Evolutionary conservation across 2,329 filamentous ascomycete species (phyloP), one percentile per base, ranked within the genome.

Genomic region (Fusarium succisae): DNA sequence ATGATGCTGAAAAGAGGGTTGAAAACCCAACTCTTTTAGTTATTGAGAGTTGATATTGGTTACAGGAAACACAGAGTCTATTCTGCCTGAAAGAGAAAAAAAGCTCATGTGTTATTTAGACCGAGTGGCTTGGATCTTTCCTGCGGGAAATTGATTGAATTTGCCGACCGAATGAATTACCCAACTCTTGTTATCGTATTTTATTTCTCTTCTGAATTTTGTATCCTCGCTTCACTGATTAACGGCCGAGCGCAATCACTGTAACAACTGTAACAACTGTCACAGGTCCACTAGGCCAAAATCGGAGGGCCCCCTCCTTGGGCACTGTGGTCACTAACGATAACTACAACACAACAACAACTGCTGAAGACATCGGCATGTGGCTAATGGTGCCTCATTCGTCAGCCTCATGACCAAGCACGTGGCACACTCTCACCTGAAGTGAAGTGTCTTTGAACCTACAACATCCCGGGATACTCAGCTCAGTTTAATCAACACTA

Each of bases 401-500:
- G 58, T 66, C 51, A 69, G 70, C 30, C 69, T 60, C 65, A 58
- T 54, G 56, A 54, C 55, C 43, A 61, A 62, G 63, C 72, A 74
- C 72, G 72, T 74, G 72, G 72, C 56, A 63, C 67, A 68, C 67
- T n/a, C 44, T 65, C 57, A 35, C 35, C 51, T 55, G 67, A 38
- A 50, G 55, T 50, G 37, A 30, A 56, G 38, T 56, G 53, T 59
- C 66, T 65, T 56, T 47, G 57, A 60, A 69, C 53, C 47, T 59
- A 51, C 58, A 65, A 53, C 72, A 59, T 64, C 38, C 63, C 72
- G 72, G 72, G 71, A 72, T 74, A 48, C 28, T 63, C 30, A 62
- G 43, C 38, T 62, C 39, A 50, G 43, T 38, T 30, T 13, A 51
- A 57, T 45, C 53, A 55, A 45, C 43, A 48, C 32, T 51, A 51